A percentile compares a stretch with the other conserved stretches of the same genome.
phyloP scores from a whole-genome alignment of 805 yeast species.

The Ogataea naganishii region DNA sequence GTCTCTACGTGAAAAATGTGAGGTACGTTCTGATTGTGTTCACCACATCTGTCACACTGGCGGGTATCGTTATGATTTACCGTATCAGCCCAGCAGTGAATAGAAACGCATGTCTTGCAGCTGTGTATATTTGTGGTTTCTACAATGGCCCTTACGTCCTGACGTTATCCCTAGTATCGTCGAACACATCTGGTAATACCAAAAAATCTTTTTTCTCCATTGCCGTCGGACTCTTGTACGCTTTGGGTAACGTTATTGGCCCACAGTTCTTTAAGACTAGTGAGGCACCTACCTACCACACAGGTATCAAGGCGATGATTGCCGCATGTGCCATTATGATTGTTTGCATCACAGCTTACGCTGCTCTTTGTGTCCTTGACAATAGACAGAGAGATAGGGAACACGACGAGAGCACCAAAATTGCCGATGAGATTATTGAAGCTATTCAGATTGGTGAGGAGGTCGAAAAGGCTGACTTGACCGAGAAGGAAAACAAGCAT shows the following conservation, averaged over 20 bases:
- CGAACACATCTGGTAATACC: conserved; percentile 56
- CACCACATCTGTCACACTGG: conserved; percentile 15
- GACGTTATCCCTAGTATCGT: conserved; percentile 18
- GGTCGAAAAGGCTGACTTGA: conserved; percentile 8
- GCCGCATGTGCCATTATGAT: conserved; percentile 15
- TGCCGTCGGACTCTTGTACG: conserved; percentile 15
- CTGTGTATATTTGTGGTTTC: conserved; percentile 3
- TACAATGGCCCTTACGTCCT: conserved; percentile 2
- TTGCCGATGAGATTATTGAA: background rate
- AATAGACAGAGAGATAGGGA: conserved; percentile 3
- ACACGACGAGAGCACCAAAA: background rate
- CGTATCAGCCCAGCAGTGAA: conserved; percentile 9
- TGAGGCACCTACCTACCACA: background rate
- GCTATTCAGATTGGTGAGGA: conserved; percentile 4
- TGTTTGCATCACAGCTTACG: conserved; percentile 10
- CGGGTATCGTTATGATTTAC: conserved; percentile 22
- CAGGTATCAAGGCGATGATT: conserved; percentile 5
- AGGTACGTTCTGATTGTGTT: conserved; percentile 18
- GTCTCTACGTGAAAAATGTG: conserved; percentile 13
- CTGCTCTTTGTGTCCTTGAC: conserved; percentile 7
- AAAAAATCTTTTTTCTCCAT: conserved; percentile 37
- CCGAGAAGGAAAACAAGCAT: conserved; percentile 4
- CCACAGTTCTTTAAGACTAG: background rate
- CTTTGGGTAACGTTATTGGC: conserved; percentile 3
- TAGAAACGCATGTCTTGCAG: conserved; percentile 4